These are phyloP conservation scores for Aspergillus egyptiacus DNA, from an alignment of 495 filamentous ascomycete species.

Conservation along the genomic window DNA sequence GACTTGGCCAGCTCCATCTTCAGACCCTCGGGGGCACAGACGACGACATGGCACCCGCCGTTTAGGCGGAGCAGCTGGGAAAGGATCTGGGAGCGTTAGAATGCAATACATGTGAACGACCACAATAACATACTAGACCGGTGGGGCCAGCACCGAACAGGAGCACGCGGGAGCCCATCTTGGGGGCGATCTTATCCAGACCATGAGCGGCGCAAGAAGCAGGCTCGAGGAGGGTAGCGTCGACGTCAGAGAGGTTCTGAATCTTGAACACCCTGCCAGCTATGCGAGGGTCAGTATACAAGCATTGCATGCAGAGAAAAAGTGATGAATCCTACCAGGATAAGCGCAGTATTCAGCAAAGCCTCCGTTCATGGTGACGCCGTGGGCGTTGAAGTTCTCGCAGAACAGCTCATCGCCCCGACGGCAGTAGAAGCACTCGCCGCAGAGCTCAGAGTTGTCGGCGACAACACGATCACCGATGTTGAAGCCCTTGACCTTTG, in stretches of 20 bases:
- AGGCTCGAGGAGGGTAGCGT: conserved; percentile 68
- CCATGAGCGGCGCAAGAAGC: conserved; percentile 67
- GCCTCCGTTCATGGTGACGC: conserved; percentile 59
- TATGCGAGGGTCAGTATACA: conserved; percentile 33
- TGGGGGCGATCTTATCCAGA: conserved; percentile 65
- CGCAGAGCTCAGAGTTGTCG: conserved; percentile 57
- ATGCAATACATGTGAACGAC: not conserved
- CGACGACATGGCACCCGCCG: conserved; percentile 59
- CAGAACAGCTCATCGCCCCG: conserved; percentile 62
- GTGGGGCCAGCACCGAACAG: conserved; percentile 66
- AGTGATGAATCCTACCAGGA: conserved; percentile 25
- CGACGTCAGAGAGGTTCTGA: conserved; percentile 61
- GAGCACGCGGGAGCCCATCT: conserved; percentile 60
- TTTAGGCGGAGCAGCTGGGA: conserved; percentile 58
- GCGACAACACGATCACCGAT: conserved; percentile 61
- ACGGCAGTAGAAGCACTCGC: conserved; percentile 68
- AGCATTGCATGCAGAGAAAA: no score
- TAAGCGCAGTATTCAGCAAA: conserved; percentile 63
- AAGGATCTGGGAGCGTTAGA: conserved; percentile 28
- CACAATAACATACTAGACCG: conserved; percentile 39
- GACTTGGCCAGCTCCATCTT: conserved; percentile 67
- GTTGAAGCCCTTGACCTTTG: conserved; percentile 55
- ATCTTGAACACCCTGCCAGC: conserved; percentile 65
- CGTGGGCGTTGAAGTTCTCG: conserved; percentile 63
- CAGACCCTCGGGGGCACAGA: conserved; percentile 59